phyloP scores from a whole-genome alignment of 2,329 filamentous ascomycete genomes.

The Claviceps purpurea region DNA sequence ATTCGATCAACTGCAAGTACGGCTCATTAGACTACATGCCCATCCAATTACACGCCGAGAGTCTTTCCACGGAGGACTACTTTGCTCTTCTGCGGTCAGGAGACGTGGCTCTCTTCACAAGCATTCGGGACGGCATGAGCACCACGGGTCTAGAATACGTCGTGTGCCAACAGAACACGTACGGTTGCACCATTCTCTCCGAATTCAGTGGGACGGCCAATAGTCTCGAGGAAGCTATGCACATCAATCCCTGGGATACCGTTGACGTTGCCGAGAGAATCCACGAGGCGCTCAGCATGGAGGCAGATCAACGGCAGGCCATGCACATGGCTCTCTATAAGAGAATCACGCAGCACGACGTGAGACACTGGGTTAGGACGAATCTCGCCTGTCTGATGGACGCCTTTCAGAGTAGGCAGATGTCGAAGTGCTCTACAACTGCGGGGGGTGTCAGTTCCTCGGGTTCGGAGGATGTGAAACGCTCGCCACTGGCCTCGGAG shows the following conservation, averaged over 20 bases:
- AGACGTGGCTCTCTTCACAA: slow-evolving; percentile 86
- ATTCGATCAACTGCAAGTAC: slow-evolving; percentile 78
- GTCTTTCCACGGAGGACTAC: slow-evolving; percentile 78
- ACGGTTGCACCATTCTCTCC: slow-evolving; percentile 84
- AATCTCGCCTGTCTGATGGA: slow-evolving; percentile 1
- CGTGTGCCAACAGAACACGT: slow-evolving; percentile 73
- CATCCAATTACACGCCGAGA: slow-evolving; percentile 90
- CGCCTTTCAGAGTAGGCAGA: neutral
- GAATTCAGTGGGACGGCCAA: slow-evolving; percentile 92
- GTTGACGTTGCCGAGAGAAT: slow-evolving; percentile 72
- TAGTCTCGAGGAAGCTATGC: slow-evolving; percentile 69
- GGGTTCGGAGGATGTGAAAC: neutral
- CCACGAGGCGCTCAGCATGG: slow-evolving; percentile 66
- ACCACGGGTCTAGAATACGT: slow-evolving; percentile 94
- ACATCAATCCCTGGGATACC: slow-evolving; percentile 93
- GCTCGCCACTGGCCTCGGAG: neutral
- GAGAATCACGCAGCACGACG: slow-evolving; percentile 3
- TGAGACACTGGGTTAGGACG: slow-evolving; percentile 2
- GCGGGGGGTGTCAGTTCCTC: neutral
- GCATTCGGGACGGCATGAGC: slow-evolving; percentile 92
- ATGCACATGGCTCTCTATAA: slow-evolving; percentile 5
- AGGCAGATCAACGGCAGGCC: slow-evolving; percentile 39
- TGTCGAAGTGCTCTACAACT: neutral
- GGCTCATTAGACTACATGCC: slow-evolving; percentile 80
- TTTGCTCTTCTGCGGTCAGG: slow-evolving; percentile 79